Base-by-base conservation (phyloP, 2,329 filamentous ascomycete species). In the Rhytidhysteron rufulum region DNA sequence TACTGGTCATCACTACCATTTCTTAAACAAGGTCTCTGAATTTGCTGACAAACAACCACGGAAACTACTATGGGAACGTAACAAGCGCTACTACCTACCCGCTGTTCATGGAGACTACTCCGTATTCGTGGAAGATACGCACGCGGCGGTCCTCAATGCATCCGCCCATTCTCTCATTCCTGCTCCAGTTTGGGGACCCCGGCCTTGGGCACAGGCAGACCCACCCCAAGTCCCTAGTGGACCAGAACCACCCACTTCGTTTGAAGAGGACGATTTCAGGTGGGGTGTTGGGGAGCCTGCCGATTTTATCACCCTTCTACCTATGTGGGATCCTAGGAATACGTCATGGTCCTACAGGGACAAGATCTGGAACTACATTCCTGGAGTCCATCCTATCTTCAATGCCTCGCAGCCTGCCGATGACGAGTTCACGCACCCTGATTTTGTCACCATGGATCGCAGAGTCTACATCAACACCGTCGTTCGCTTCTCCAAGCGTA, bases 251-350 rank as follows among this genome's bases (percentile, higher is more conserved):
- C 85, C 86, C 1, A 83, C 77, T 1, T 72, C 73, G 1, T 83
- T 87, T 53, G 86, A 91, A 37, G 83, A 86, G 46, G 89, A 96
- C 58, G 79, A 83, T 49, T 89, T 90, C 60, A 66, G 75, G 37
- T 96, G 91, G 90, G 91, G 91, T 22, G 85, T 93, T 1, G 86
- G 80, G 39, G 91, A 96, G 65, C 86, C 94, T 43, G 89, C 91
- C 9, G 91, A 97, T 63, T 79, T 94, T 51, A 91, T 97, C 58
- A 88, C 89, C 0, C 81, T 97, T 45, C 93, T 90, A 58, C 91
- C 91, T 8, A 82, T 97, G 47, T 97, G 91, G 67, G 86, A 97
- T 58, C 90, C 91, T 0, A 83, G 88, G 27, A 82, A 85, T 44
- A 96, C 90, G 1, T 87, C 80, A 1, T 97, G 91, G 91, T 65